Evolutionary conservation across 2,329 filamentous ascomycete genomes (phyloP), one percentile per base, ranked within the genome.

Genomic region (Beauveria sp.): DNA sequence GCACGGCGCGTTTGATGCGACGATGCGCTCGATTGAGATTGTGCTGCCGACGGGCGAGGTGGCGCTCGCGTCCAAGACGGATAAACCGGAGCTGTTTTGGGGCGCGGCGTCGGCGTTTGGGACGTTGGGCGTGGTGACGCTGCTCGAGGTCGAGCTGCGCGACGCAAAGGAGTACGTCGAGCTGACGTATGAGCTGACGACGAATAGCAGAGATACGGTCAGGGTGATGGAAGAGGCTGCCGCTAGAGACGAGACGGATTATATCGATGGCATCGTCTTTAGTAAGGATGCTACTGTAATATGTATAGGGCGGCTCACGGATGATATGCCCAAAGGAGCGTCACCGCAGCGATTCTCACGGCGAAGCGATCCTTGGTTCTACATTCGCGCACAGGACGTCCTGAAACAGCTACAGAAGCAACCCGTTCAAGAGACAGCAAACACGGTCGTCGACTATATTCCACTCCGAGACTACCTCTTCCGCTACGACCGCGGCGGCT

Each of bases 361-460:
- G 12, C 74, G 81, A 0, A 71, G 70, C 4, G 88, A 92, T 65
- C 84, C 86, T 0, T 92, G 88, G 89, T 90, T 90, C 68, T 91
- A 90, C 63, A 74, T 91, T 3, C 87, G 89, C 64, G 87, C 82
- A 1, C 73, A 83, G 64, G 71, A 77, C n/a, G 68, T 71, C 43
- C 66, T 70, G 63, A 71, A 70, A 62, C 62, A 65, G 50, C 63
- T 75, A 12, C 57, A 60, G 41, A 54, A 54, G 41, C 26, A 30
- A 20, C 2, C 43, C 1, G 14, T 20, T 0, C 2, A 64, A 64
- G 61, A 48, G 65, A 41, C 67, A 18, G 30, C 55, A 22, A 55
- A 52, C 34, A 62, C 67, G 12, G 69, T 63, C 5, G 66, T 63
- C 2, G 83, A 88, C 62, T 82, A 81, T 61, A 79, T 89, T 2